Evolutionary conservation across 768 basidiomycete genomes (phyloP).

Genomic region (Mycena indigotica): DNA sequence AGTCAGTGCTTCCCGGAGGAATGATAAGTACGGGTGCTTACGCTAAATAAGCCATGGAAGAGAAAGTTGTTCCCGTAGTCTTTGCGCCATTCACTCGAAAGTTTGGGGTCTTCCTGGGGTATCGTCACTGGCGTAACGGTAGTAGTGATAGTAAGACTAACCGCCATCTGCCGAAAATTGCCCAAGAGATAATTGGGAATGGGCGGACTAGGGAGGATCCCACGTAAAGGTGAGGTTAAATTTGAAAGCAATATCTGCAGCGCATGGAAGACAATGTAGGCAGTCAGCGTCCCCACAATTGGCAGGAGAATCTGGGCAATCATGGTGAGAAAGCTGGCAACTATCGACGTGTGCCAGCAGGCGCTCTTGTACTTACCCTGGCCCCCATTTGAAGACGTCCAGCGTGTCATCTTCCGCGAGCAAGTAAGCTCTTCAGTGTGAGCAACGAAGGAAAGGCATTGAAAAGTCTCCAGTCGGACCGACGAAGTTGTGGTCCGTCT

Average conservation of each 20-base stretch:
- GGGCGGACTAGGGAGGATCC: neutral
- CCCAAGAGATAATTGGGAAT: constrained; percentile 18
- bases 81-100: constrained; percentile 32
- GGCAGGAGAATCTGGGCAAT: neutral
- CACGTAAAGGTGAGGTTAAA: constrained; percentile 3
- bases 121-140: neutral
- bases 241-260: neutral
- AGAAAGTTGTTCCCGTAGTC: constrained; percentile 39
- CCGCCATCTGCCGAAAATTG: constrained; percentile 30
- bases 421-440: no score
- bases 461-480: no score
- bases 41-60: constrained; percentile 36
- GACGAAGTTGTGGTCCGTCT: no score
- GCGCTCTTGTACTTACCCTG: no score
- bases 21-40: constrained; percentile 20
- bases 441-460: no score
- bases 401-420: no score
- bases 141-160: no score
- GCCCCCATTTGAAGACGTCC: no score
- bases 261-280: constrained; percentile 1
- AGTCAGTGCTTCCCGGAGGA: neutral
- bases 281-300: neutral
- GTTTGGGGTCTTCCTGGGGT: neutral
- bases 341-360: no score
- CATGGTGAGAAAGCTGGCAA: no score